Percentiles rank a stretch among this genome's conserved stretches.
These are phyloP conservation scores for Syzygium aromaticum DNA, from an alignment of 345 rosid genomes.

Conservation along the genomic window DNA sequence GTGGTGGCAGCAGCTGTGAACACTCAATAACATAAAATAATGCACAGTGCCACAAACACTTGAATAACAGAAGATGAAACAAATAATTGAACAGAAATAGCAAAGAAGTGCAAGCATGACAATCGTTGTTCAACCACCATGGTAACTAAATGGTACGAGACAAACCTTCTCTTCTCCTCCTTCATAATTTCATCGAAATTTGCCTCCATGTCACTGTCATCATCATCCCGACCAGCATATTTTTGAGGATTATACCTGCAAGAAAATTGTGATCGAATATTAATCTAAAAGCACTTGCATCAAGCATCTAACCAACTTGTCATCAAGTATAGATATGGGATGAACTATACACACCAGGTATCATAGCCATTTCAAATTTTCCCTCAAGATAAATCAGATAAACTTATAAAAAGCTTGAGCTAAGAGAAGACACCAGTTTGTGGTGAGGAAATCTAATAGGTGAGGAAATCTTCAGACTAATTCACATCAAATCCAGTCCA, in stretches of 20 bases:
- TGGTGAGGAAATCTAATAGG: not conserved
- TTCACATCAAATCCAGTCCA: not conserved
- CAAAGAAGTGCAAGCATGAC: not conserved
- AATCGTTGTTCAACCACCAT: not conserved
- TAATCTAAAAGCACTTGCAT: not conserved
- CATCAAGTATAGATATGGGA: not conserved
- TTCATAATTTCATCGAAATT: constrained; percentile 59
- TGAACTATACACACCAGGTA: not conserved
- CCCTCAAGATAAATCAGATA: not conserved
- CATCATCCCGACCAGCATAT: constrained; percentile 29
- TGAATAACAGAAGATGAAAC: not conserved
- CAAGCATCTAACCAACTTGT: not conserved
- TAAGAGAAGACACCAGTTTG: not conserved
- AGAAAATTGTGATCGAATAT: not conserved
- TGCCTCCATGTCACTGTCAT: constrained; percentile 80
- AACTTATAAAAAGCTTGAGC: not conserved
- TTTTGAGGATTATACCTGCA: constrained; percentile 18
- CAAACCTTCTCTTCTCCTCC: constrained; percentile 81
- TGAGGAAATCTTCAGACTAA: not conserved
- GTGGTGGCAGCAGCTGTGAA: not conserved
- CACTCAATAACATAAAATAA: not conserved
- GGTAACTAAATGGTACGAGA: not conserved
- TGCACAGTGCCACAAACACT: not conserved
- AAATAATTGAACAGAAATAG: not conserved
- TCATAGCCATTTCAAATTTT: not conserved